Percentiles rank a stretch among this genome's conserved stretches.
phyloP scores from a whole-genome alignment of 1,284 basidiomycete genomes.

The Phellopilus nigrolimitatus region DNA sequence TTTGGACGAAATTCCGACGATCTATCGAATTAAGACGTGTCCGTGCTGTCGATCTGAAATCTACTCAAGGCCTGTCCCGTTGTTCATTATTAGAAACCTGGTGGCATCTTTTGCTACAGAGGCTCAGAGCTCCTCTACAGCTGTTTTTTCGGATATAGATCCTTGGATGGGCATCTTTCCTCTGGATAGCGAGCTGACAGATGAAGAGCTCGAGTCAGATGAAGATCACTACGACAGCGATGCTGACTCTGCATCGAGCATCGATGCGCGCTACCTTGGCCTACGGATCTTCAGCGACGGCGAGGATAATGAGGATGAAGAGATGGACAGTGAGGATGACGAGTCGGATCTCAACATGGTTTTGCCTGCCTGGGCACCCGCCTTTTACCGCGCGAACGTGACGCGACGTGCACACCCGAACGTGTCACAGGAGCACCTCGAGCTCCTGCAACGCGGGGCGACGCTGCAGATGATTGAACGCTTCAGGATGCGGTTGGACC shows the following conservation, averaged over 20 bases:
- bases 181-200: constrained; percentile 37
- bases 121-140: constrained; percentile 24
- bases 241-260: constrained; percentile 30
- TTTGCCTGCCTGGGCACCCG: constrained; percentile 12
- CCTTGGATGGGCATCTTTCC: constrained; percentile 67
- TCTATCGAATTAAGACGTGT: constrained; percentile 61
- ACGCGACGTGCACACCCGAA: constrained; percentile 35
- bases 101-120: constrained; percentile 37
- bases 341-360: background rate
- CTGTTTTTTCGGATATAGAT: constrained; percentile 40
- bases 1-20: constrained; percentile 45
- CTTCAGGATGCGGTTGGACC: constrained; percentile 51
- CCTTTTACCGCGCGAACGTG: constrained; percentile 24
- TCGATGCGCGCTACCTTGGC: constrained; percentile 24
- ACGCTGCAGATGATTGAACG: constrained; percentile 51
- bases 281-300: constrained; percentile 24
- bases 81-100: constrained; percentile 63
- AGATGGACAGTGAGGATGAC: background rate
- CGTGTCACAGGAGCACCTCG: constrained; percentile 34
- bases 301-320: constrained; percentile 28
- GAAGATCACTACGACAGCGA: constrained; percentile 30
- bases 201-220: constrained; percentile 27
- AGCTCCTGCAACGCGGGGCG: constrained; percentile 57
- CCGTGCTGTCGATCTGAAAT: constrained; percentile 62
- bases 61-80: constrained; percentile 53